Percentiles rank a stretch among this genome's conserved stretches.
Conservation (phyloP, 352 stramenopile genomes). For the Phytophthora sojae region DNA sequence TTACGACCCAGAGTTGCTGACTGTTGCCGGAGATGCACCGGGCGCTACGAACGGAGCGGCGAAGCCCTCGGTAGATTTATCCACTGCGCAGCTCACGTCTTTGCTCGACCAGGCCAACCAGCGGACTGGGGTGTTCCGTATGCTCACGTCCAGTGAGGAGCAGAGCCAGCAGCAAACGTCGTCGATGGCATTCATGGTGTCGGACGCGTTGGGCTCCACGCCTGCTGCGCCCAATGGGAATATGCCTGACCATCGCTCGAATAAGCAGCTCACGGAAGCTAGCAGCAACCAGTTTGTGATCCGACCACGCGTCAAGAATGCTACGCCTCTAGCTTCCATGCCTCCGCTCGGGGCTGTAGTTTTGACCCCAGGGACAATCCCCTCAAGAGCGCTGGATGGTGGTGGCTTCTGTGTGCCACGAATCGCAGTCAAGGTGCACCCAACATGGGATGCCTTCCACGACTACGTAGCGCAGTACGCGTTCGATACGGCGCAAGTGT, state of each 20-base stretch:
- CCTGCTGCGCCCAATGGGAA: constrained; percentile 6
- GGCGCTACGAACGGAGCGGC: neutral
- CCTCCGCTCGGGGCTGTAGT: constrained; percentile 32
- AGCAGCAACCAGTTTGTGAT: constrained; percentile 21
- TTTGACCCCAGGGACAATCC: constrained; percentile 43
- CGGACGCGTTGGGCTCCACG: constrained; percentile 10
- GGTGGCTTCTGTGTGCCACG: constrained; percentile 42
- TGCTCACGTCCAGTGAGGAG: constrained; percentile 25
- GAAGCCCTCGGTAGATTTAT: constrained; percentile 11
- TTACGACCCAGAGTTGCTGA: constrained; percentile 75
- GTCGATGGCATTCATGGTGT: constrained; percentile 21
- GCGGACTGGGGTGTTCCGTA: constrained; percentile 21
- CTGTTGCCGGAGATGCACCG: constrained; percentile 27
- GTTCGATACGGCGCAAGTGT: constrained; percentile 65
- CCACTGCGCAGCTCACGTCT: constrained; percentile 19
- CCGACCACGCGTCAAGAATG: constrained; percentile 15
- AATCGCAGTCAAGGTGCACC: constrained; percentile 56
- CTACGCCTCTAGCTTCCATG: constrained; percentile 12
- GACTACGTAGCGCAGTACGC: constrained; percentile 65
- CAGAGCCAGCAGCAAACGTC: constrained; percentile 27
- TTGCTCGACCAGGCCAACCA: constrained; percentile 33
- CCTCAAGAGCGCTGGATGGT: constrained; percentile 35
- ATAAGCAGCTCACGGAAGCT: constrained; percentile 19
- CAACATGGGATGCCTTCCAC: constrained; percentile 70
- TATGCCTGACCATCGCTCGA: neutral